phyloP scores from a whole-genome alignment of 768 basidiomycete genomes.

The Lanmaoa rubissima region DNA sequence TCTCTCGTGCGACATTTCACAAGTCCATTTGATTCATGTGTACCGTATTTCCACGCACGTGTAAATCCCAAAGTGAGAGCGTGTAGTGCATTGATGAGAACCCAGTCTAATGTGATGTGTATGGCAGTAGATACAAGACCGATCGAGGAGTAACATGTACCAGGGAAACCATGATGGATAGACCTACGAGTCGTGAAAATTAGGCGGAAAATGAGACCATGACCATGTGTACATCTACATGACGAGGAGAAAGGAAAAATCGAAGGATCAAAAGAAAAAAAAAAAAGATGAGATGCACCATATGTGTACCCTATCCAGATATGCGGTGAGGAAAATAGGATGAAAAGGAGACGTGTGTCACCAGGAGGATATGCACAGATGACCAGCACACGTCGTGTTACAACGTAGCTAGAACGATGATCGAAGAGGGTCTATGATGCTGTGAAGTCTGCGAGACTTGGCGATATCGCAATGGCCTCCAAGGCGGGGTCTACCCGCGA shows the following conservation, averaged over 20 bases:
- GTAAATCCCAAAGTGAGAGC: background rate
- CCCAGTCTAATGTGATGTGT: slow-evolving; percentile 11
- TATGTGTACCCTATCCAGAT: background rate
- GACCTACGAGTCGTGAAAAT: background rate
- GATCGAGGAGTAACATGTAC: slow-evolving; percentile 4
- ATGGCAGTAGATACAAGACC: slow-evolving; percentile 8
- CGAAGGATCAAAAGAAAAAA: background rate
- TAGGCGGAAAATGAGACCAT: background rate
- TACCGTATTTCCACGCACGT: background rate
- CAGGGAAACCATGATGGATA: background rate
- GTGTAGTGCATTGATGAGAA: background rate
- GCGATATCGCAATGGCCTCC: background rate
- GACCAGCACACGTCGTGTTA: background rate
- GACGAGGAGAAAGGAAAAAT: slow-evolving; percentile 1
- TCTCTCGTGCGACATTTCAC: background rate
- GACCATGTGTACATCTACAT: slow-evolving; percentile 10
- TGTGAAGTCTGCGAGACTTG: background rate
- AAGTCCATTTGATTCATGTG: background rate
- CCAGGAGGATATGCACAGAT: background rate
- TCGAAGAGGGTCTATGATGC: background rate
- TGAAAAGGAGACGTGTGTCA: background rate
- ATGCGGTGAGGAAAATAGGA: background rate
- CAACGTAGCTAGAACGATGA: background rate
- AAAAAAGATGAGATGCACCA: background rate
- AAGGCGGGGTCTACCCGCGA: background rate